Conservation (phyloP, 208 protist species). For the Leishmania martiniquensis region DNA sequence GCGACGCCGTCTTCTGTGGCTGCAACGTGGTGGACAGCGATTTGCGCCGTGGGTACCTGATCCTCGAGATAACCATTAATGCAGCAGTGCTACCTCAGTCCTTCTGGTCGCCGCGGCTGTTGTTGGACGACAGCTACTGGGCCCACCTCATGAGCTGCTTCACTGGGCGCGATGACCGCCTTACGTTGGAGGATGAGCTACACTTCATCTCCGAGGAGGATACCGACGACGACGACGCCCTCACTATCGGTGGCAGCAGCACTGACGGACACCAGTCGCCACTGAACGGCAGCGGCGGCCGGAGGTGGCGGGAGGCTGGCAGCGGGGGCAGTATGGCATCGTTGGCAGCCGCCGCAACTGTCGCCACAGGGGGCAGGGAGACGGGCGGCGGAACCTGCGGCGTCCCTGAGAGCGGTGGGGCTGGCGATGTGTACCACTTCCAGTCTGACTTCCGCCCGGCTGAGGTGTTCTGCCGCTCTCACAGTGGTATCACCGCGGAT, state of each 20-base stretch:
- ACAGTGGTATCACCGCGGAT: constrained; percentile 61
- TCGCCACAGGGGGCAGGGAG: neutral
- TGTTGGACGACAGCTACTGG: constrained; percentile 46
- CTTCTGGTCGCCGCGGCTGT: constrained; percentile 34
- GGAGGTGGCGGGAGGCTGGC: neutral
- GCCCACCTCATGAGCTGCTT: constrained; percentile 62
- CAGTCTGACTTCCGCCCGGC: constrained; percentile 54
- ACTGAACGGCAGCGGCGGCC: neutral
- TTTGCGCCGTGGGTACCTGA: constrained; percentile 64
- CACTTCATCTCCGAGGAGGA: constrained; percentile 5
- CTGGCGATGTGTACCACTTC: constrained; percentile 38
- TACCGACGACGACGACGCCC: constrained; percentile 3
- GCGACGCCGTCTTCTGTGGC: constrained; percentile 53
- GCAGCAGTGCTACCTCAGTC: constrained; percentile 24
- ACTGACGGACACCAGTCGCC: neutral
- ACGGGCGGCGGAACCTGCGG: constrained; percentile 5
- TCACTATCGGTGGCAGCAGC: constrained; percentile 1
- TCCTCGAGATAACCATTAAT: constrained; percentile 68
- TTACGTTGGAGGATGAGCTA: constrained; percentile 19
- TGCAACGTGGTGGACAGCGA: constrained; percentile 82
- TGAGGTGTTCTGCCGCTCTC: constrained; percentile 66
- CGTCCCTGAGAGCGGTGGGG: neutral
- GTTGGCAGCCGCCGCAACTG: neutral
- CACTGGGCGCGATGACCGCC: constrained; percentile 51
- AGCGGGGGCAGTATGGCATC: neutral